Base-by-base conservation (phyloP, 331 rosid genomes). In the Phaseolus coccineus region DNA sequence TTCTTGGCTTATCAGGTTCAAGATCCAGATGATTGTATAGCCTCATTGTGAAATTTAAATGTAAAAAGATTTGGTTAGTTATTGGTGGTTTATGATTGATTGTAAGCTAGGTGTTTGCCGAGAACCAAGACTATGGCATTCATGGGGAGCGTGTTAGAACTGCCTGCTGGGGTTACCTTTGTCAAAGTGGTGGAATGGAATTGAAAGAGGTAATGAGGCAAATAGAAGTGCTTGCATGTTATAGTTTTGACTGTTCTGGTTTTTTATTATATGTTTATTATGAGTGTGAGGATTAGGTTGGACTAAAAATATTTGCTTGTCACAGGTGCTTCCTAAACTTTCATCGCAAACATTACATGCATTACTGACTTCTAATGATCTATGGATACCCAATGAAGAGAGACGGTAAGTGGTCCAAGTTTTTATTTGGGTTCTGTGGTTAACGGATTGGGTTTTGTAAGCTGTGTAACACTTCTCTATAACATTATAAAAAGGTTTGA, bases 111-210 rank as follows among this genome's bases (percentile, higher is more conserved):
- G 94, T 93, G 73, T 93, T 96, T 84, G 98, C 97, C 0, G 98
- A 93, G 91, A 89, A 89, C 84, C 99, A 96, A 88, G 97, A 96
- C 80, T 93, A 96, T 48, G 99, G 99, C 77, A 77, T 89, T 83
- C 93, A 96, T 75, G 97, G 99, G 72, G 98, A 96, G 51, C 98
- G 94, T 42, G 99, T 96, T 63, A 88, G 97, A 83, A 96, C 84
- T 84, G 98, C 99, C 82, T 96, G 99, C 85, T 96, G 98, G 99
- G 99, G 99, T 33, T 96, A 93, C 87, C 99, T 96, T 72, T 96
- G 99, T 86, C 99, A 96, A 90, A 93, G 99, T 84, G 98, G 99
- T 42, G 84, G 97, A 89, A 88, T 91, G 94, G 98, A 93, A 84
- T 90, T 96, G 90, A 93, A 91, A 86, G 98, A 90, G 99, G 99